These are phyloP conservation scores for Mortierella sp. DNA, from an alignment of 371 early-diverging fungal genomes.

Conservation along the genomic window DNA sequence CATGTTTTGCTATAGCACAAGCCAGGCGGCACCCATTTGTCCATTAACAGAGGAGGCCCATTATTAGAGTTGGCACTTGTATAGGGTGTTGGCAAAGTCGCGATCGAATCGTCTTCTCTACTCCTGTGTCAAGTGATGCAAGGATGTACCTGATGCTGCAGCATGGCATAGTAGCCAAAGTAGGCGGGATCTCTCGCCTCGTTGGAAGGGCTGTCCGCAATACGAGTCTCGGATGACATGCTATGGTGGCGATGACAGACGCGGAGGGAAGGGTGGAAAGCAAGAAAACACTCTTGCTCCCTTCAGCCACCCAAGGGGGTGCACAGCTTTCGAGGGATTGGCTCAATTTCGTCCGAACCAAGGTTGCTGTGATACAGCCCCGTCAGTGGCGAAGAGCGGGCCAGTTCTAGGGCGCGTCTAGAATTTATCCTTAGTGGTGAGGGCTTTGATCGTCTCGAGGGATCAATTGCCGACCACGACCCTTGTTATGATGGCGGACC, in stretches of 20 bases:
- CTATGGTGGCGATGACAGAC: constrained; percentile 5
- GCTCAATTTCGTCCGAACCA: too few relatives aligned
- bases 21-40: constrained; percentile 1
- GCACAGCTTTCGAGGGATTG: too few relatives aligned
- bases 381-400: too few relatives aligned
- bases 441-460: too few relatives aligned
- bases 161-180: constrained; percentile 94
- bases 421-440: too few relatives aligned
- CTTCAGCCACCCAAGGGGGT: constrained; percentile 12
- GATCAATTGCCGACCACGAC: too few relatives aligned
- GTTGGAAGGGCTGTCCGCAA: constrained; percentile 59
- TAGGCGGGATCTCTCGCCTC: constrained; percentile 83
- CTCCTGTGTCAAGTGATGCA: background rate
- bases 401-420: too few relatives aligned
- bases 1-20: constrained; percentile 90
- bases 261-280: background rate
- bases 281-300: background rate
- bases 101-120: background rate
- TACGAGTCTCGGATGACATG: constrained; percentile 34
- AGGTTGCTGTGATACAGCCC: too few relatives aligned
- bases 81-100: too few relatives aligned
- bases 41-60: background rate
- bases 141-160: constrained; percentile 91
- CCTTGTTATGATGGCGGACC: background rate
- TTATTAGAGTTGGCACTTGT: too few relatives aligned